phyloP scores from a whole-genome alignment of 2,329 filamentous ascomycete species.

The Aspergillus versicolor region DNA sequence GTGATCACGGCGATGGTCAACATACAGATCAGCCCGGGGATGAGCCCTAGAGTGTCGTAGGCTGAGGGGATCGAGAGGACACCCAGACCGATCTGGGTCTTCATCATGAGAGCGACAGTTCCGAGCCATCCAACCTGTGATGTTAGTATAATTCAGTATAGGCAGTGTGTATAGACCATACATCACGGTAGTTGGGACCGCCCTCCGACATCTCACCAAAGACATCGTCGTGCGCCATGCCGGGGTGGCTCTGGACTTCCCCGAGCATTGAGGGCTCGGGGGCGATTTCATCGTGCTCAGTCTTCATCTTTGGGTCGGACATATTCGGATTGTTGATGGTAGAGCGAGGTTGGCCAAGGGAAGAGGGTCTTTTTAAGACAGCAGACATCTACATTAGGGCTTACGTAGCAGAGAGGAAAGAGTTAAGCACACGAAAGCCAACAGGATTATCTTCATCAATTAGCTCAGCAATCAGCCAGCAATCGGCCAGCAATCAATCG shows the following conservation, averaged over 20 bases:
- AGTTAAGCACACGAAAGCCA: too few relatives aligned
- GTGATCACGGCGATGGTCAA: constrained; percentile 44
- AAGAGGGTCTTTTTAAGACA: too few relatives aligned
- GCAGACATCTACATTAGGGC: too few relatives aligned
- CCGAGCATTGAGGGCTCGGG: not conserved
- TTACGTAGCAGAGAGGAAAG: too few relatives aligned
- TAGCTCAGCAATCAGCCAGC: too few relatives aligned
- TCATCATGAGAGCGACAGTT: constrained; percentile 47
- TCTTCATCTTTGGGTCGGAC: not conserved
- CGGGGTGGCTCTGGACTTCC: not conserved
- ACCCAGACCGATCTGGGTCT: constrained; percentile 46
- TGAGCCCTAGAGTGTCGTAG: constrained; percentile 47
- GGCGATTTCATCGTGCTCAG: not conserved
- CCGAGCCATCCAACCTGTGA: constrained; percentile 43
- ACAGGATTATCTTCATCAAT: too few relatives aligned
- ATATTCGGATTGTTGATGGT: not conserved
- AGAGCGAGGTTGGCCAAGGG: too few relatives aligned
- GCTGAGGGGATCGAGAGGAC: constrained; percentile 50
- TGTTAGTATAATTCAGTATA: too few relatives aligned
- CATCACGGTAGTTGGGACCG: constrained; percentile 35
- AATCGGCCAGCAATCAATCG: too few relatives aligned
- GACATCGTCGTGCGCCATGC: constrained; percentile 27
- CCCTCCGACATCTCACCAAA: constrained; percentile 37
- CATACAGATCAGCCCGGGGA: constrained; percentile 49
- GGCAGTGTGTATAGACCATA: constrained; percentile 2